Evolutionary conservation across 2,329 filamentous ascomycete genomes (phyloP).

Genomic region (Chalara sp.): DNA sequence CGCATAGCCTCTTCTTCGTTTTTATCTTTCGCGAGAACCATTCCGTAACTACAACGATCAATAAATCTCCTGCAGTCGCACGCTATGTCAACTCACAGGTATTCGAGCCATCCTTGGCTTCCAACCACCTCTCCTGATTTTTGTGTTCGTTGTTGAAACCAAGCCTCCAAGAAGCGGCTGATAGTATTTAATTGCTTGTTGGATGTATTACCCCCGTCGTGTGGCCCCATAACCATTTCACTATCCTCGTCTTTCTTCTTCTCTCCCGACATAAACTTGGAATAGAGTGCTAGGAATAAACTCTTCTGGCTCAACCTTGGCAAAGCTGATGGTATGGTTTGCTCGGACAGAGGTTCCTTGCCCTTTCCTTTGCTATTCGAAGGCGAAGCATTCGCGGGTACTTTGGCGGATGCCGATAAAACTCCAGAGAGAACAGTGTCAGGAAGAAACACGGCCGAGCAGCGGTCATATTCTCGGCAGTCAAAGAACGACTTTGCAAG

Average conservation of each 20-base stretch:
- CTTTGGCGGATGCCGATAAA: constrained; percentile 39
- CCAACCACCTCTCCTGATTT: constrained; percentile 51
- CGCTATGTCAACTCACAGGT: constrained; percentile 44
- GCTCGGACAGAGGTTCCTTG: constrained; percentile 1
- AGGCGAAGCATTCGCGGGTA: constrained; percentile 30
- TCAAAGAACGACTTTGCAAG: constrained; percentile 93
- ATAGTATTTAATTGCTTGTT: constrained; percentile 82
- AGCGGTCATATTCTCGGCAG: constrained; percentile 90
- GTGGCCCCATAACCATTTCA: constrained; percentile 93
- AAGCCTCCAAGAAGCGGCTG: constrained; percentile 68
- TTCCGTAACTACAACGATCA: constrained; percentile 58
- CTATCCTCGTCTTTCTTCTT: constrained; percentile 95
- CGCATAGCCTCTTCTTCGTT: constrained; percentile 80
- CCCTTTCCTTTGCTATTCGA: constrained; percentile 37
- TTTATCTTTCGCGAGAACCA: constrained; percentile 84
- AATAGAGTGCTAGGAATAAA: constrained; percentile 85
- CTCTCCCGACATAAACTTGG: constrained; percentile 87
- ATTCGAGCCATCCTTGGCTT: constrained; percentile 91
- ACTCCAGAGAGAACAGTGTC: constrained; percentile 67
- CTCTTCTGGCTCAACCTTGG: constrained; percentile 79
- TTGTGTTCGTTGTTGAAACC: constrained; percentile 62
- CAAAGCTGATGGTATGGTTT: constrained; percentile 25
- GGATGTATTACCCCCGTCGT: constrained; percentile 74
- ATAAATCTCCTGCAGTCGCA: constrained; percentile 1
- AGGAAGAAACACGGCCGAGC: constrained; percentile 82